Percentiles rank a stretch among this genome's conserved stretches.
phyloP scores from a whole-genome alignment of 2,329 filamentous ascomycete genomes.

The Fusarium avenaceum region DNA sequence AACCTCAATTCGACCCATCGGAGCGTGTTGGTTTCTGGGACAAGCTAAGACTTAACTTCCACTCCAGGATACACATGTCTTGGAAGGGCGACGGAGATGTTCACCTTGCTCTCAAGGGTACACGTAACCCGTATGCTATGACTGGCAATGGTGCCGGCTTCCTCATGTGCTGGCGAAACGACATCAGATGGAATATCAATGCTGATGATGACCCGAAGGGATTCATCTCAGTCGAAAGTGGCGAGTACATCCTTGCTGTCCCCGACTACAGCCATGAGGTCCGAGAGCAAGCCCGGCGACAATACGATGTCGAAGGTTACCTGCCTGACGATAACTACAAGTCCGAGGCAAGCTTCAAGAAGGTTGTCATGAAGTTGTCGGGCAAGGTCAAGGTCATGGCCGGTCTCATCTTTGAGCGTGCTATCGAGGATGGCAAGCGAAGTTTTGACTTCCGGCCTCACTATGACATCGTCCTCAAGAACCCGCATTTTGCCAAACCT shows the following conservation, averaged over 20 bases:
- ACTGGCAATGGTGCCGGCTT: conserved; percentile 95
- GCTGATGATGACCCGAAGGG: conserved; percentile 88
- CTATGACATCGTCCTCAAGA: conserved; percentile 89
- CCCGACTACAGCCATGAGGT: conserved; percentile 94
- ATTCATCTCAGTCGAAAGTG: conserved; percentile 96
- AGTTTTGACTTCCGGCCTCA: conserved; percentile 93
- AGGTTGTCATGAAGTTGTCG: conserved; percentile 98
- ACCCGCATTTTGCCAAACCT: conserved; percentile 78
- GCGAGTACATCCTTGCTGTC: conserved; percentile 93
- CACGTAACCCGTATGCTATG: conserved; percentile 92
- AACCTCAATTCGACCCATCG: conserved; percentile 92
- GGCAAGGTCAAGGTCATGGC: conserved; percentile 94
- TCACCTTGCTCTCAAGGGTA: conserved; percentile 90
- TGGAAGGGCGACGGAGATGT: conserved; percentile 98
- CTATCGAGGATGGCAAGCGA: conserved; percentile 77
- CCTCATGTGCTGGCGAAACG: conserved; percentile 98
- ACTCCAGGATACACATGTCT: conserved; percentile 87
- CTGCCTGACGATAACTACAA: conserved; percentile 74
- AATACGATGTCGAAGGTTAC: conserved; percentile 70
- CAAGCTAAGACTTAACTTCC: conserved; percentile 94
- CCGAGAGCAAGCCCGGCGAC: conserved; percentile 69
- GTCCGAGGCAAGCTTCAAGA: conserved; percentile 90
- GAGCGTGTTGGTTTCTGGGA: conserved; percentile 98
- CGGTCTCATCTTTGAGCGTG: conserved; percentile 91
- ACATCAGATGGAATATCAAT: conserved; percentile 89